phyloP scores from a whole-genome alignment of 352 stramenopile species.

The Phytophthora citricola region DNA sequence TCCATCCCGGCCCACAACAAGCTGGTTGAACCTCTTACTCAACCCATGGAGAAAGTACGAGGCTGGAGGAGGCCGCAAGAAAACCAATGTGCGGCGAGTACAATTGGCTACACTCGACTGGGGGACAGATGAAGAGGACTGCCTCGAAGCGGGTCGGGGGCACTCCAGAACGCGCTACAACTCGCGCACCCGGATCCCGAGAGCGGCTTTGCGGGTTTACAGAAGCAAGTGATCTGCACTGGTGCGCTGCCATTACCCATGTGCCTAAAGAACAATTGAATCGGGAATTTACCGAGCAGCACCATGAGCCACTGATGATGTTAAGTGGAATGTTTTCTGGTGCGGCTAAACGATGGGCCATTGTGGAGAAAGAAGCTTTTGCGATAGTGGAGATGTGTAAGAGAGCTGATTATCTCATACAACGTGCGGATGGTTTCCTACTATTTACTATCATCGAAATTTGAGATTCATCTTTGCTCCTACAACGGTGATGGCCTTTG shows the following conservation, averaged over 20 bases:
- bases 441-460: neutral
- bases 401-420: neutral
- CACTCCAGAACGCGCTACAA: neutral
- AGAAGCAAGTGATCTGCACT: constrained; percentile 16
- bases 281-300: neutral
- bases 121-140: neutral
- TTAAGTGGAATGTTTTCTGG: neutral
- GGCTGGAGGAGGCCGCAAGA: constrained; percentile 1
- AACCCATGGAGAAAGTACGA: constrained; percentile 18
- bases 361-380: neutral
- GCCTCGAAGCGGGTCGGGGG: neutral
- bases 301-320: neutral
- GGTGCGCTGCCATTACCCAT: constrained; percentile 20
- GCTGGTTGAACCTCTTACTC: constrained; percentile 1
- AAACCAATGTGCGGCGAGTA: constrained; percentile 3
- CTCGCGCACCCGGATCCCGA: constrained; percentile 13
- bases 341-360: neutral
- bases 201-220: constrained; percentile 10
- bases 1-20: constrained; percentile 26
- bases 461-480: neutral
- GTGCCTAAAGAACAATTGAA: neutral
- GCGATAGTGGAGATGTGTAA: neutral
- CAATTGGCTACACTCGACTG: neutral
- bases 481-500: neutral
- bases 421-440: neutral